A percentile compares a stretch with the other conserved stretches of the same genome.
phyloP scores from a whole-genome alignment of 208 protist genomes.

The Acanthamoeba sp. region DNA sequence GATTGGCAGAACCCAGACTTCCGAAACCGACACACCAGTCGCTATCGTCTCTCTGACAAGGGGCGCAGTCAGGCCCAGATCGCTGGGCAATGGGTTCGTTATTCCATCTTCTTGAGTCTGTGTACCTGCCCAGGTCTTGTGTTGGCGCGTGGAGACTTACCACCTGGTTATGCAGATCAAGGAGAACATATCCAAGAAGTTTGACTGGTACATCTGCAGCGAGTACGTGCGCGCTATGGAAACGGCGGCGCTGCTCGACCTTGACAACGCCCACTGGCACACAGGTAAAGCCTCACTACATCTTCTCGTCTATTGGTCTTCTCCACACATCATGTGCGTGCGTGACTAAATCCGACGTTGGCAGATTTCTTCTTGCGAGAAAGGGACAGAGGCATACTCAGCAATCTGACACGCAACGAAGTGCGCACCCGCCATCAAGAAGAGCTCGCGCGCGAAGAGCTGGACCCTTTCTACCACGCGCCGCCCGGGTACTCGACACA shows the following conservation, averaged over 20 bases:
- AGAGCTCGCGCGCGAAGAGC: slow-evolving; percentile 56
- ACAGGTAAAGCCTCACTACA: neutral
- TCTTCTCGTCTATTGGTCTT: neutral
- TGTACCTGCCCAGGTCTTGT: neutral
- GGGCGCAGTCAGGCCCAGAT: slow-evolving; percentile 48
- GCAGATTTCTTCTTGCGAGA: slow-evolving; percentile 71
- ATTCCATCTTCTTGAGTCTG: neutral
- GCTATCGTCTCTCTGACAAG: slow-evolving; percentile 71
- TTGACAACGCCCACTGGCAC: slow-evolving; percentile 63
- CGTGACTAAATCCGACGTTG: neutral
- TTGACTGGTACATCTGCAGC: slow-evolving; percentile 73
- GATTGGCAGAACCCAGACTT: slow-evolving; percentile 41
- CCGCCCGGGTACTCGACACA: slow-evolving; percentile 27
- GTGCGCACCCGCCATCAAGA: neutral
- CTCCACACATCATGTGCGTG: too few species aligned
- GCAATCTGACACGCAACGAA: neutral
- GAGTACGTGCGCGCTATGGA: slow-evolving; percentile 80
- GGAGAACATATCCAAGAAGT: slow-evolving; percentile 64
- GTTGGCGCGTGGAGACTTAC: too few species aligned
- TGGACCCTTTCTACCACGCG: slow-evolving; percentile 72
- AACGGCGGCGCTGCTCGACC: slow-evolving; percentile 63
- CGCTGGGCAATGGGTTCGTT: slow-evolving; percentile 71
- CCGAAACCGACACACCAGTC: slow-evolving; percentile 5
- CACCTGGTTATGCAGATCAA: slow-evolving; percentile 49
- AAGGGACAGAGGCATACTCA: slow-evolving; percentile 64